These are phyloP conservation scores for Magnusiomyces suaveolens DNA, from an alignment of 1,139 yeast species.

Conservation along the genomic window DNA sequence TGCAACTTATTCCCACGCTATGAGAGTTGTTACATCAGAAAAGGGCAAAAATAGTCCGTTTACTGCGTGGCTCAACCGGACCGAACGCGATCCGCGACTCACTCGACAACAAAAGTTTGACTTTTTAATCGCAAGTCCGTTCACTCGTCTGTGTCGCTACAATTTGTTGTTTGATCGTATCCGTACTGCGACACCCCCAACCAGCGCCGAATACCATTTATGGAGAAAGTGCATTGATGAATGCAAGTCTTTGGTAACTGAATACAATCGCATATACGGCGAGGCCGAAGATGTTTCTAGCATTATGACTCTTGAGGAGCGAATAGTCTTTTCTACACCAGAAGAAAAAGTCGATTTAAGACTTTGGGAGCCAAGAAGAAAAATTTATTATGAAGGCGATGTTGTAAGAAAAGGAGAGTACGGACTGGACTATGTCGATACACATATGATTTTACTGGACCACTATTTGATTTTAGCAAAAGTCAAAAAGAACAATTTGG, in stretches of 20 bases:
- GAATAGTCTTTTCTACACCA: conserved; percentile 33
- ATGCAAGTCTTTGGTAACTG: conserved; percentile 37
- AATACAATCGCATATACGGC: conserved; percentile 41
- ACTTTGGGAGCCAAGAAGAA: conserved; percentile 45
- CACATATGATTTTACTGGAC: conserved; percentile 57
- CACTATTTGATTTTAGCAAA: conserved; percentile 66
- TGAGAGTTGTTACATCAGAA: conserved; percentile 28
- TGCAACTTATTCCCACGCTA: conserved; percentile 31
- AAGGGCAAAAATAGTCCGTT: conserved; percentile 42
- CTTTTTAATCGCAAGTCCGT: conserved; percentile 50
- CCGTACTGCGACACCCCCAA: conserved; percentile 40
- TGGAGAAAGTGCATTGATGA: conserved; percentile 47
- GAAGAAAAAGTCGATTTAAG: conserved; percentile 38
- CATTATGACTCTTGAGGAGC: conserved; percentile 27
- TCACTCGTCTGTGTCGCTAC: conserved; percentile 50
- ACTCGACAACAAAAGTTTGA: conserved; percentile 37
- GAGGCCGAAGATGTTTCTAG: conserved; percentile 36
- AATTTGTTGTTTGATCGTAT: conserved; percentile 60
- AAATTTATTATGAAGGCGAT: conserved; percentile 51
- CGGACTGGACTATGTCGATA: conserved; percentile 39
- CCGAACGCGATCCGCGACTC: conserved; percentile 39
- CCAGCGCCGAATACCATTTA: conserved; percentile 47
- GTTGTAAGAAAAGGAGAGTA: conserved; percentile 54
- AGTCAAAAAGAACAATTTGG: conserved; percentile 27
- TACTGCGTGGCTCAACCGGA: conserved; percentile 39